Evolutionary conservation across 1,139 yeast species (phyloP).

Genomic region (Starmera stellimalicola): DNA sequence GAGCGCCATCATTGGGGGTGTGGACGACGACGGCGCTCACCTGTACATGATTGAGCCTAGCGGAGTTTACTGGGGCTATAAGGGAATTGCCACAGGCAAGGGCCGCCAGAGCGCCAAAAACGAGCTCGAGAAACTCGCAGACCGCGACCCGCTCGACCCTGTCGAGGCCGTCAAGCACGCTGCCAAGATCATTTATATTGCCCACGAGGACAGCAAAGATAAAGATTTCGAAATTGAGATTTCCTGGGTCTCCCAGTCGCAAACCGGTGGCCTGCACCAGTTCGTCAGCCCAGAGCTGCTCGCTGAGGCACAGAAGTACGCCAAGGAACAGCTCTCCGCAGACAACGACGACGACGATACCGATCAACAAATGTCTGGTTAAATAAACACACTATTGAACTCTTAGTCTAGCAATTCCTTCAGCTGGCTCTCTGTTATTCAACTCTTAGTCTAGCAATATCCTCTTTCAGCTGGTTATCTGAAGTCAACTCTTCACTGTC

Average conservation of each 20-base stretch:
- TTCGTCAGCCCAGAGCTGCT: conserved; percentile 70
- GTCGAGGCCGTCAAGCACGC: conserved; percentile 87
- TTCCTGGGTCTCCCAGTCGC: conserved; percentile 73
- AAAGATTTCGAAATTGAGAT: conserved; percentile 94
- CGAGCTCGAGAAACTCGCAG: conserved; percentile 84
- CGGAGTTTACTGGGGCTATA: conserved; percentile 95
- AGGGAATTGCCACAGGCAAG: conserved; percentile 96
- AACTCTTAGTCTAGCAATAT: background rate
- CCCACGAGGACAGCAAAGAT: conserved; percentile 97
- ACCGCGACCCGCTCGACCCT: conserved; percentile 57
- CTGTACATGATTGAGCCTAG: conserved; percentile 96
- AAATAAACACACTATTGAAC: background rate
- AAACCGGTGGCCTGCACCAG: conserved; percentile 75
- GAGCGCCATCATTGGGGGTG: conserved; percentile 87
- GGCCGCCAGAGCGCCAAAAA: conserved; percentile 96
- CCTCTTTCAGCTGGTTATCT: too few species aligned
- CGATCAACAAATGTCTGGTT: conserved; percentile 24
- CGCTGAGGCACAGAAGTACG: conserved; percentile 73
- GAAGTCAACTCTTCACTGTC: too few species aligned
- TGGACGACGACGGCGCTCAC: conserved; percentile 82
- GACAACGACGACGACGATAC: conserved; percentile 53
- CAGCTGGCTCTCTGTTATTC: background rate
- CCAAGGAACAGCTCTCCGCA: conserved; percentile 75
- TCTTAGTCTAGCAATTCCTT: background rate
- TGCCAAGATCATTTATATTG: conserved; percentile 83